phyloP scores from a whole-genome alignment of 805 yeast genomes.

The Pichia phayaonensis region DNA sequence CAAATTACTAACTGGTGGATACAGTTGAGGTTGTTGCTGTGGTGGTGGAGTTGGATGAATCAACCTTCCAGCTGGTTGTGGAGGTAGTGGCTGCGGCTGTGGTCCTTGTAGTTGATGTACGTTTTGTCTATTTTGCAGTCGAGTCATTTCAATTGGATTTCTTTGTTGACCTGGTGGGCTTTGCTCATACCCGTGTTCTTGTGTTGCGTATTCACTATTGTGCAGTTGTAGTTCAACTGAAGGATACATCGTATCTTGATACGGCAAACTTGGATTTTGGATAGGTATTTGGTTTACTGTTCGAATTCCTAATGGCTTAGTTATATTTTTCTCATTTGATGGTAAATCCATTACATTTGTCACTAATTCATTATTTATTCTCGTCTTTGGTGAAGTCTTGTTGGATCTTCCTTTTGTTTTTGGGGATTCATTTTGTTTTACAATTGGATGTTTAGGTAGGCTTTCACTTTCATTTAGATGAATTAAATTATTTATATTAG shows the following conservation, averaged over 20 bases:
- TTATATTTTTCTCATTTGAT: background rate
- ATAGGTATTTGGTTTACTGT: too few species aligned
- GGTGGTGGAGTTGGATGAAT: background rate
- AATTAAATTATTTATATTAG: background rate
- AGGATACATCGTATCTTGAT: background rate
- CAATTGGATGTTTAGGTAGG: background rate
- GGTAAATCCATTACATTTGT: background rate
- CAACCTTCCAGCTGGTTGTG: background rate
- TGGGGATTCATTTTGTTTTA: background rate
- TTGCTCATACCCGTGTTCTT: background rate
- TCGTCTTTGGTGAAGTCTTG: background rate
- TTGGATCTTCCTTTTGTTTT: background rate
- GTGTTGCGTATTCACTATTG: background rate
- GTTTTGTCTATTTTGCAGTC: background rate
- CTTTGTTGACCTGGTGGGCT: background rate
- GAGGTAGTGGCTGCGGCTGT: too few species aligned
- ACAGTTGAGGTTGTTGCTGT: too few species aligned
- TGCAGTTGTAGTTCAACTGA: background rate
- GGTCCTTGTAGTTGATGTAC: background rate
- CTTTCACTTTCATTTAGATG: background rate
- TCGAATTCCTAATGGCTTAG: background rate
- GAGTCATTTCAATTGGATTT: background rate
- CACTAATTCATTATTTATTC: background rate
- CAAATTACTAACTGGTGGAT: background rate
- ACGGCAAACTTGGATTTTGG: background rate